Evolutionary conservation across 352 stramenopile genomes (phyloP).

Genomic region (Globisporangium rhizosaccharum): DNA sequence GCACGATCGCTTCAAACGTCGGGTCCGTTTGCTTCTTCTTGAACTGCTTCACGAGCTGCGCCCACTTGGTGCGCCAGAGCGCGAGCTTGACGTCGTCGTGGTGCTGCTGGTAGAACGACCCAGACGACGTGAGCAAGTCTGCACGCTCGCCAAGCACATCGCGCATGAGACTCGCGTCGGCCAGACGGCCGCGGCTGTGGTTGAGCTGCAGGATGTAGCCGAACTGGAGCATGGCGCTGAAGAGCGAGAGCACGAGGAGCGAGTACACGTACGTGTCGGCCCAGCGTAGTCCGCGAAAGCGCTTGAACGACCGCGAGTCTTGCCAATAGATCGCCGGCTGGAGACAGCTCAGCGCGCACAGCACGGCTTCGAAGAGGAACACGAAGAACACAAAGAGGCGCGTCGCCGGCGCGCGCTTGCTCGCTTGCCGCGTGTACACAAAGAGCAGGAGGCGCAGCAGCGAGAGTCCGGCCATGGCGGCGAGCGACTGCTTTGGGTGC

Average conservation of each 20-base stretch:
- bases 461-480: conserved; percentile 42
- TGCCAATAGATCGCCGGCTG: conserved; percentile 65
- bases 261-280: conserved; percentile 47
- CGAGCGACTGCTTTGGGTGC: conserved; percentile 66
- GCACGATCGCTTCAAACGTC: conserved; percentile 79
- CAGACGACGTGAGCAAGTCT: conserved; percentile 6
- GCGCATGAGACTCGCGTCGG: conserved; percentile 56
- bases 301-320: conserved; percentile 40
- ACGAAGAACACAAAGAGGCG: conserved; percentile 78
- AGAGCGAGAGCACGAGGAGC: conserved; percentile 37
- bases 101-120: conserved; percentile 9
- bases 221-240: conserved; percentile 55
- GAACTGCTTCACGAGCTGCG: conserved; percentile 66
- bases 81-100: conserved; percentile 42
- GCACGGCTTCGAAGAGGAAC: conserved; percentile 45
- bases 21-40: conserved; percentile 52
- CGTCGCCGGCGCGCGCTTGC: conserved; percentile 67
- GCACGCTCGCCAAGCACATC: conserved; percentile 44
- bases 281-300: conserved; percentile 41
- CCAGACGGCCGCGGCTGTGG: conserved; percentile 50
- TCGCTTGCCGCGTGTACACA: conserved; percentile 57
- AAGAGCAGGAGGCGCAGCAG: conserved; percentile 54
- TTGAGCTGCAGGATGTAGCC: conserved; percentile 79
- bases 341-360: conserved; percentile 42
- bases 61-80: conserved; percentile 70